phyloP scores from a whole-genome alignment of 306 rosid genomes.

The Bauhinia variegata region DNA sequence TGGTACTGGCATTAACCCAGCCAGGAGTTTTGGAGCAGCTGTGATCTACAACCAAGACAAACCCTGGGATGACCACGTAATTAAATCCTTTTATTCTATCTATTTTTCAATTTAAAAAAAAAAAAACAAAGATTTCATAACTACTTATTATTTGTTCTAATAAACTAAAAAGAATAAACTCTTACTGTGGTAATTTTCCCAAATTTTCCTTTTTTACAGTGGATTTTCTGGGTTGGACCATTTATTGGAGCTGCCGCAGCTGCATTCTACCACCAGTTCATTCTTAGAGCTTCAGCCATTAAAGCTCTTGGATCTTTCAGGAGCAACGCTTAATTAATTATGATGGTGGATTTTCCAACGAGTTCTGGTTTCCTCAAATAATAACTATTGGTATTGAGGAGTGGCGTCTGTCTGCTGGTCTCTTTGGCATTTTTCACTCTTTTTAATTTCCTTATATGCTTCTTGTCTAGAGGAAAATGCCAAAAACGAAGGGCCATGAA shows the following conservation, averaged over 20 bases:
- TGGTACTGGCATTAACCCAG: constrained; percentile 95
- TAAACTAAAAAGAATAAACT: too few species aligned
- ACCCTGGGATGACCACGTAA: constrained; percentile 80
- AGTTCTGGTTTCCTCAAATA: too few species aligned
- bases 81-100: background rate
- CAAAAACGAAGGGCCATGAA: constrained; percentile 38
- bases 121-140: background rate
- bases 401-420: constrained; percentile 39
- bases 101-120: background rate
- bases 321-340: constrained; percentile 68
- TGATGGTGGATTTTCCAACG: constrained; percentile 12
- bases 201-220: constrained; percentile 53
- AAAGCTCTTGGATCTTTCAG: constrained; percentile 95
- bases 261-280: constrained; percentile 79
- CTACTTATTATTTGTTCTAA: too few species aligned
- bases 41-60: constrained; percentile 72
- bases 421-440: constrained; percentile 22
- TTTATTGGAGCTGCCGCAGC: constrained; percentile 82
- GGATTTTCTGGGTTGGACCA: constrained; percentile 99
- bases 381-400: too few species aligned
- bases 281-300: constrained; percentile 83
- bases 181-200: too few species aligned
- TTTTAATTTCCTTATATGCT: constrained; percentile 2
- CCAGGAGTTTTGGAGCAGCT: constrained; percentile 95
- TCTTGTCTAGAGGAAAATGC: constrained; percentile 24